Evolutionary conservation across 768 basidiomycete species (phyloP), one percentile per base, ranked within the genome.

Genomic region (Lentinula raphanica): DNA sequence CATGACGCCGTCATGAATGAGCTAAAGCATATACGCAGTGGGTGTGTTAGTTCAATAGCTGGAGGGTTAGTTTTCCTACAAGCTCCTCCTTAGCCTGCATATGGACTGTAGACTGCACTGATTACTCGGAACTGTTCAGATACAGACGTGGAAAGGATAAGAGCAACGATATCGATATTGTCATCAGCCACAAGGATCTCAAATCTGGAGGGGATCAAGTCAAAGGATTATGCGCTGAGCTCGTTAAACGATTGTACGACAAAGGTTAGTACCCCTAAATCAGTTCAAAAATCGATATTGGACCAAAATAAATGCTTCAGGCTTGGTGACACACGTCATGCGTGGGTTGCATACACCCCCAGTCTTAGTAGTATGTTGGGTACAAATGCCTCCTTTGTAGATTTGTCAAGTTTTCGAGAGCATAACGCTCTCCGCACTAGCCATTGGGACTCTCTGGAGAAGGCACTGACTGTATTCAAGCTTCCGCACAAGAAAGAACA

Each of bases 131-230:
- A n/a, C 12, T 42, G 15, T 21, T 6, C 56, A 94, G 93, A 5
- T 92, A 94, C 71, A 84, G 95, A 28, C 75, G 94, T 56, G 94
- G 94, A 1, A 96, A 96, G 68, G 65, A 72, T 2, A 72, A 84
- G 59, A 91, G 88, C 65, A 91, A 88, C 64, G 94, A 97, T 66
- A 85, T 94, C 29, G 94, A 98, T 65, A 88, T 98, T 57, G 83
- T 97, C 1, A 88, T 96, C 66, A 89, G 86, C 35, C 90, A 94
- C 65, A 75, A 81, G 0, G 78, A 84, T 61, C 64, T 71, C 53
- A 62, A 69, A 42, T 68, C 66, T 4, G 81, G 78, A 8, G 74
- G 66, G 28, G 70, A 68, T 8, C 76, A 79, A 45, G 77, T 87
- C n/a, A 83, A 80, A 58, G 85, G 80, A 3, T 74, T 94, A 1